Evolutionary conservation across 2,329 filamentous ascomycete genomes (phyloP).

Genomic region (Sporothrix euskadiensis): DNA sequence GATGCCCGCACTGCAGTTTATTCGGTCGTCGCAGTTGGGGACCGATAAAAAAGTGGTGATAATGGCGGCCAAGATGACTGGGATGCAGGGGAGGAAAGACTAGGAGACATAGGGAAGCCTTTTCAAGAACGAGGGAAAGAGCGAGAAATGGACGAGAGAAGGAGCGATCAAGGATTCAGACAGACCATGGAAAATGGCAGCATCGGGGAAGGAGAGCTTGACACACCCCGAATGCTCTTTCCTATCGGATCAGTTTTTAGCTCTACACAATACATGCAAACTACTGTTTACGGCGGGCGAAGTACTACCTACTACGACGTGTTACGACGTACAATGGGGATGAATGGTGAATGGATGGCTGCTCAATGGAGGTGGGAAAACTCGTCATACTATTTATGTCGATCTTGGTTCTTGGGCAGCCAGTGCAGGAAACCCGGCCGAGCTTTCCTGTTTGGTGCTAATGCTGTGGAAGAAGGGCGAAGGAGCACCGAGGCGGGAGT

Average conservation of each 20-base stretch:
- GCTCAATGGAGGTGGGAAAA: constrained; percentile 8
- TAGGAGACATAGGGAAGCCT: not conserved
- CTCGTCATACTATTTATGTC: constrained; percentile 19
- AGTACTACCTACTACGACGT: not conserved
- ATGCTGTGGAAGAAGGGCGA: constrained; percentile 12
- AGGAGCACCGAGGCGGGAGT: constrained; percentile 11
- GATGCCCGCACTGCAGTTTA: too few species aligned
- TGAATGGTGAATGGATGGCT: not conserved
- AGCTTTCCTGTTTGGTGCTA: constrained; percentile 23
- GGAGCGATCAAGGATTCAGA: not conserved
- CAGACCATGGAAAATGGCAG: not conserved
- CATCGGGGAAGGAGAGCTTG: constrained; percentile 18
- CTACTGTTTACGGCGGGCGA: not conserved
- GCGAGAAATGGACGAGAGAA: constrained; percentile 21
- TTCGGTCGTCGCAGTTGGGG: not conserved
- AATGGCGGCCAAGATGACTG: not conserved
- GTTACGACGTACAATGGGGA: not conserved
- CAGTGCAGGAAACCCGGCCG: constrained; percentile 16
- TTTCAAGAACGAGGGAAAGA: constrained; percentile 2
- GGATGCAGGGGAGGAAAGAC: not conserved
- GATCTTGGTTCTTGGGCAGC: constrained; percentile 12
- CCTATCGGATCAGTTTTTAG: constrained; percentile 1
- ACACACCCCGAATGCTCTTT: constrained; percentile 1
- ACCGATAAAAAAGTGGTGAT: constrained; percentile 6
- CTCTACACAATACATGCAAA: not conserved